Conservation (phyloP, 352 stramenopile species). For the Thalassiosira livingstoniorum region DNA sequence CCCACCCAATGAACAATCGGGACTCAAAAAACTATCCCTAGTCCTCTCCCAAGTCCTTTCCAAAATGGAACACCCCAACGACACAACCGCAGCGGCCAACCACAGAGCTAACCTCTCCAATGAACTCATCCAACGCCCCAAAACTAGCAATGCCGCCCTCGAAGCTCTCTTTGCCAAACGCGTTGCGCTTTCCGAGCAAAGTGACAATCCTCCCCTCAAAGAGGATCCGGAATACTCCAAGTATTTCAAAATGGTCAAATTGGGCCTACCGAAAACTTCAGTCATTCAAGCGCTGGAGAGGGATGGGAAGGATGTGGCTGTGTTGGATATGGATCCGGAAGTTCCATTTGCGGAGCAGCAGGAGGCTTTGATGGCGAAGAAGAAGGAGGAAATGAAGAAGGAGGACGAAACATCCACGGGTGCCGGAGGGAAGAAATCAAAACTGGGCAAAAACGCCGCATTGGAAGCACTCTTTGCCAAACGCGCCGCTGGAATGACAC, state of each 20-base stretch:
- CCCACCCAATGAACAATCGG: constrained; percentile 15
- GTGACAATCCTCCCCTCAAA: constrained; percentile 24
- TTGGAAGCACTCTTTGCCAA: constrained; percentile 54
- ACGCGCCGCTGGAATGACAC: constrained; percentile 10
- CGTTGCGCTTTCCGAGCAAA: constrained; percentile 28
- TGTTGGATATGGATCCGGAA: constrained; percentile 63
- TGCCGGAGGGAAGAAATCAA: not conserved
- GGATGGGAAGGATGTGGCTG: constrained; percentile 84
- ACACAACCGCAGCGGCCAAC: not conserved
- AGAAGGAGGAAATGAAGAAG: constrained; percentile 5
- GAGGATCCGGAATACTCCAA: constrained; percentile 77
- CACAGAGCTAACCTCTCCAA: constrained; percentile 8
- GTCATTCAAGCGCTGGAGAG: constrained; percentile 91
- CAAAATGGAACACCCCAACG: constrained; percentile 42
- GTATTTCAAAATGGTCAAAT: constrained; percentile 93
- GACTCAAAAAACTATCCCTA: constrained; percentile 40
- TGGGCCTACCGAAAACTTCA: constrained; percentile 88
- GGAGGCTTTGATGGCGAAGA: constrained; percentile 25
- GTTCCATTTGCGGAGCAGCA: constrained; percentile 35
- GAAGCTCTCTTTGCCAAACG: constrained; percentile 53
- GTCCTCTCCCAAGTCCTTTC: constrained; percentile 47
- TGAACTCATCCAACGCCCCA: too few relatives aligned
- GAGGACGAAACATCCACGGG: not conserved
- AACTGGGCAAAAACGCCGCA: constrained; percentile 35
- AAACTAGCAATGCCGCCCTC: constrained; percentile 44